These are phyloP conservation scores for Tricholomella constricta DNA, from an alignment of 768 basidiomycete species.

Conservation along the genomic window DNA sequence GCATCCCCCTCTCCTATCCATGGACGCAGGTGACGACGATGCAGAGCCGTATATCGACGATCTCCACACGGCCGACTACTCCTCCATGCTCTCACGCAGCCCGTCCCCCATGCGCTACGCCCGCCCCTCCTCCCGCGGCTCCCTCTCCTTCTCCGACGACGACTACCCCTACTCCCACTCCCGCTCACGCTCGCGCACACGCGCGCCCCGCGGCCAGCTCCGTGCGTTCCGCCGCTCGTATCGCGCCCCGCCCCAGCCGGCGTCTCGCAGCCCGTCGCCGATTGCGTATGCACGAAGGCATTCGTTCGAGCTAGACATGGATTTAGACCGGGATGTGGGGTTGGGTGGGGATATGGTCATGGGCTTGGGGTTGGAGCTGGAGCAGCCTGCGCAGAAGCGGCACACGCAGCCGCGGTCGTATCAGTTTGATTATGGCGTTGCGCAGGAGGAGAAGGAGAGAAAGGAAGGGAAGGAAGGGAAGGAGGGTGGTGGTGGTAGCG, in stretches of 20 bases:
- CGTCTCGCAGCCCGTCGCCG: conserved; percentile 21
- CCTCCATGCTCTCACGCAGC: conserved; percentile 23
- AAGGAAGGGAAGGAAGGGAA: conserved; percentile 3
- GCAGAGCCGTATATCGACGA: conserved; percentile 12
- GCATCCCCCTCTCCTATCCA: neutral
- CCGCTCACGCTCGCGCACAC: conserved; percentile 10
- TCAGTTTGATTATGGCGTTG: conserved; percentile 21
- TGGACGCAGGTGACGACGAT: neutral
- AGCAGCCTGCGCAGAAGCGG: conserved; percentile 5
- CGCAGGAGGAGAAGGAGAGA: conserved; percentile 8
- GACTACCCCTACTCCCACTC: neutral
- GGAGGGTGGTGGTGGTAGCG: neutral
- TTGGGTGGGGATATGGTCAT: neutral
- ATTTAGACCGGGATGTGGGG: neutral
- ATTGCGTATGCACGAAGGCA: conserved; percentile 24
- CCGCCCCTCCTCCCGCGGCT: conserved; percentile 30
- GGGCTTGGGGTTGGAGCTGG: neutral
- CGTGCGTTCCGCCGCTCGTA: conserved; percentile 12
- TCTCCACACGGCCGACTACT: conserved; percentile 17
- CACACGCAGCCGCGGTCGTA: conserved; percentile 25
- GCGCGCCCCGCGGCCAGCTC: neutral
- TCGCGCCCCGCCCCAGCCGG: conserved; percentile 4
- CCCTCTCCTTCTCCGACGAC: conserved; percentile 13
- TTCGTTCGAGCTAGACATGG: conserved; percentile 10
- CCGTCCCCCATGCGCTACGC: conserved; percentile 39